Conservation (phyloP, 116 monocot species). For the Trichopus zeylanicus region DNA sequence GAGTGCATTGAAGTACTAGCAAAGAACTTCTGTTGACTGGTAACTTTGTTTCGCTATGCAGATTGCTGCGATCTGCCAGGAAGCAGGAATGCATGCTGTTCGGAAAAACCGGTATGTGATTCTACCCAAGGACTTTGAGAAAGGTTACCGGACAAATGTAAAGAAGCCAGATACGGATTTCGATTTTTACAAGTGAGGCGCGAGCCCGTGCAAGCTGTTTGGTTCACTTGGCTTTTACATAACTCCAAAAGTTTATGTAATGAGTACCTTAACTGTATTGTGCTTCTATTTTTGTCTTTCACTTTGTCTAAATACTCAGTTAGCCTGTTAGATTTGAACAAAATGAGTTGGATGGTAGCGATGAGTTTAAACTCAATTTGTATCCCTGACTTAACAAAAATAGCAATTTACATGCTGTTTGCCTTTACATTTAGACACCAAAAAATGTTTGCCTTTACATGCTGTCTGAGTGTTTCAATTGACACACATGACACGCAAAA, state of each 20-base stretch:
- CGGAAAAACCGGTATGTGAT: conserved; percentile 95
- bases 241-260: not conserved
- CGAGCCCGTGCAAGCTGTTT: not conserved
- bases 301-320: too few species aligned
- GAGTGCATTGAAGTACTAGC: not conserved
- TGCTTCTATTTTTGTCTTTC: not conserved
- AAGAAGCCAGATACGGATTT: conserved; percentile 99
- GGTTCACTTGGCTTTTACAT: not conserved
- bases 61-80: conserved; percentile 97
- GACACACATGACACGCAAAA: too few species aligned
- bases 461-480: too few species aligned
- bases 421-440: too few species aligned
- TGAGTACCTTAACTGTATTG: not conserved
- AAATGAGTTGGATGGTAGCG: too few species aligned
- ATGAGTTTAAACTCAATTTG: too few species aligned
- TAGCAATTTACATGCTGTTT: too few species aligned
- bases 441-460: too few species aligned
- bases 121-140: conserved; percentile 97
- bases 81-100: conserved; percentile 99
- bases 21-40: too few species aligned
- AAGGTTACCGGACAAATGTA: conserved; percentile 90
- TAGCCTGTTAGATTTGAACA: too few species aligned
- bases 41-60: conserved; percentile 14
- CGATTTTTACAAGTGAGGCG: conserved; percentile 89
- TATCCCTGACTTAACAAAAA: too few species aligned